Base-by-base conservation (phyloP, 2,329 filamentous ascomycete species). In the Hypoxylon sp. region DNA sequence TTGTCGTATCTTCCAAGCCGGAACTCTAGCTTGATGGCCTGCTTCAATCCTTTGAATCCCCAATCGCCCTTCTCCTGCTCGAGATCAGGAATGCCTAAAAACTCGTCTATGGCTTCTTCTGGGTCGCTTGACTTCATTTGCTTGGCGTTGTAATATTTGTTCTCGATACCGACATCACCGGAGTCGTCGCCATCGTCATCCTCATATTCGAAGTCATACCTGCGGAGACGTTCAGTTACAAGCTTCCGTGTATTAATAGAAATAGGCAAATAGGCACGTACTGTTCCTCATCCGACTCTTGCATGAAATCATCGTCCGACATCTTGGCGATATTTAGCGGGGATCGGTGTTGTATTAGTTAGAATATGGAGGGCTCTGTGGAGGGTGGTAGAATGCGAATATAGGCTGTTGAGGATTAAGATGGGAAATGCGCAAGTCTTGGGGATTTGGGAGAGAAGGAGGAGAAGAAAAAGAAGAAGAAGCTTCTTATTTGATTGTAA, bases 101-200 rank as follows among this genome's bases (percentile, higher is more conserved):
- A 99, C 79, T 98, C 95, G 37, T 91, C 89, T 62, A 99, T 92
- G 1, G 96, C 96, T 74, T 94, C 94, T 76, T 96, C 89, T 0
- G 95, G 94, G 64, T 94, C 94, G 70, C 91, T 91, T 47, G 86
- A 85, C 84, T 98, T 99, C 79, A 97, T 90, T 83, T 98, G 95
- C 83, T 99, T 99, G 47, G 96, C 96, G 82, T 98, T 98, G 87
- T 98, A 99, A 85, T 99, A 99, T 83, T 97, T 98, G 85, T 99
- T 99, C 80, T 99, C 96, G 79, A 98, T 97, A 73, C 95, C 94
- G 75, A 98, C 92, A 79, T 98, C 94, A 64, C 91, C 94, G 33
- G 88, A 90, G 64, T 97, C 91, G 47, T 97, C 93, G 53, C 96
- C 94, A 63, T 97, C 94, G 72, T 94, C 94, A 65, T 91, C 96